Conservation (phyloP, 192 early-diverging fungal species). For the Endogone sp. region DNA sequence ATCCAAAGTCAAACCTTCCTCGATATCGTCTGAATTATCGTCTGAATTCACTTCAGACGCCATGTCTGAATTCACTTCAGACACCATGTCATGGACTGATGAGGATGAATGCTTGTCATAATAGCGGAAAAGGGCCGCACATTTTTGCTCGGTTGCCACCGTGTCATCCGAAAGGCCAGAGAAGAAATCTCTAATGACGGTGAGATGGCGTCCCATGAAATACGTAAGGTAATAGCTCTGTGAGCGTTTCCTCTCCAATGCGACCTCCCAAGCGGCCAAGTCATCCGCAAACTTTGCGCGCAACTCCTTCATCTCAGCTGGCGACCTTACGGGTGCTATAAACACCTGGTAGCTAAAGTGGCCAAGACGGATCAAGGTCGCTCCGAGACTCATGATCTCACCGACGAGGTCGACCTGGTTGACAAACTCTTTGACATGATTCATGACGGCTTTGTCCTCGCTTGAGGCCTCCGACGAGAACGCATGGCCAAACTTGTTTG, state of each 20-base stretch:
- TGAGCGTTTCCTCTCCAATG: background rate
- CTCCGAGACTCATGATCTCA: constrained; percentile 6
- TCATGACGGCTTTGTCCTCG: background rate
- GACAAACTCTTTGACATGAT: constrained; percentile 8
- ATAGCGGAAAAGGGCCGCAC: constrained; percentile 6
- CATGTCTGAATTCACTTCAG: background rate
- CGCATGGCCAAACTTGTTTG: background rate
- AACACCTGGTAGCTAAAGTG: constrained; percentile 19
- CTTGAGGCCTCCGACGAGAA: background rate
- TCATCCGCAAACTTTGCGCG: constrained; percentile 1
- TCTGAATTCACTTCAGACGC: background rate
- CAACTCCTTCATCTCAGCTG: constrained; percentile 1
- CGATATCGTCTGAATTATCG: too few species aligned
- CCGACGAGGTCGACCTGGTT: constrained; percentile 11
- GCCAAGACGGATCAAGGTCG: constrained; percentile 15
- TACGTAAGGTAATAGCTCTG: constrained; percentile 21
- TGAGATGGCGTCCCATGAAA: constrained; percentile 15
- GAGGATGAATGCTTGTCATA: constrained; percentile 8
- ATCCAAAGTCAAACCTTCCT: background rate
- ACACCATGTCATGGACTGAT: background rate
- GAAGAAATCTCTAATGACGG: constrained; percentile 16
- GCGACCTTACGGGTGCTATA: background rate
- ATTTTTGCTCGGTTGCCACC: background rate
- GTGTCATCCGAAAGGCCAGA: background rate
- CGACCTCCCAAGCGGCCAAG: constrained; percentile 8